Conservation (phyloP, 2,329 filamentous ascomycete species). For the Colletotrichum viniferum region DNA sequence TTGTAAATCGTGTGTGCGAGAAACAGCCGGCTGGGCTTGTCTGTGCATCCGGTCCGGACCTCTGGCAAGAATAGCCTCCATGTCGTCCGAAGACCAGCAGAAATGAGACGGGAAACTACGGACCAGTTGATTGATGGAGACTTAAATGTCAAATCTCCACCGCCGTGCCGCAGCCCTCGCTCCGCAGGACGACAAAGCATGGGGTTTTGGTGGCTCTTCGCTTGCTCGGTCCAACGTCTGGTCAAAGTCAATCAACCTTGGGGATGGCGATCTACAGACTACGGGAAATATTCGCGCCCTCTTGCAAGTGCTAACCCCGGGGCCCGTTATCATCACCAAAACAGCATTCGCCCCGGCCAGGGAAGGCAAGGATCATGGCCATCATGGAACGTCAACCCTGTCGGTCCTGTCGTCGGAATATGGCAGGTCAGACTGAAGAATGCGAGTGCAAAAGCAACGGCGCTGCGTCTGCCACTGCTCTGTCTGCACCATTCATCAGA, state of each 20-base stretch:
- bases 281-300: conserved; percentile 20
- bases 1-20: background rate
- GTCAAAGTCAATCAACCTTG: conserved; percentile 14
- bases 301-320: conserved; percentile 8
- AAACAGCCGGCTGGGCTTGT: background rate
- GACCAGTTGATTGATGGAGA: conserved; percentile 19
- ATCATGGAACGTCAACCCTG: conserved; percentile 22
- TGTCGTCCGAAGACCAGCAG: conserved; percentile 5
- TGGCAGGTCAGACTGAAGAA: conserved; percentile 22
- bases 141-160: conserved; percentile 10
- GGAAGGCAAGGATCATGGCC: conserved; percentile 16
- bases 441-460: conserved; percentile 15
- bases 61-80: background rate
- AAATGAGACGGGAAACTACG: conserved; percentile 7
- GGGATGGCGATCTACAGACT: conserved; percentile 14
- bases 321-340: conserved; percentile 19
- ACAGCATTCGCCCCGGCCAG: conserved; percentile 18
- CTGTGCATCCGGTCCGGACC: conserved; percentile 15
- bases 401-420: conserved; percentile 19
- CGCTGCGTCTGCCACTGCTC: conserved; percentile 7
- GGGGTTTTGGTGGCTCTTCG: conserved; percentile 8
- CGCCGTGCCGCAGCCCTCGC: conserved; percentile 5
- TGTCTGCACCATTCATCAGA: conserved; percentile 15
- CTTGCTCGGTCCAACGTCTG: conserved; percentile 6
- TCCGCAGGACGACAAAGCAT: conserved; percentile 15